Evolutionary conservation across 148 eudicot genomes (phyloP).

Genomic region (Dysphania ambrosioides): DNA sequence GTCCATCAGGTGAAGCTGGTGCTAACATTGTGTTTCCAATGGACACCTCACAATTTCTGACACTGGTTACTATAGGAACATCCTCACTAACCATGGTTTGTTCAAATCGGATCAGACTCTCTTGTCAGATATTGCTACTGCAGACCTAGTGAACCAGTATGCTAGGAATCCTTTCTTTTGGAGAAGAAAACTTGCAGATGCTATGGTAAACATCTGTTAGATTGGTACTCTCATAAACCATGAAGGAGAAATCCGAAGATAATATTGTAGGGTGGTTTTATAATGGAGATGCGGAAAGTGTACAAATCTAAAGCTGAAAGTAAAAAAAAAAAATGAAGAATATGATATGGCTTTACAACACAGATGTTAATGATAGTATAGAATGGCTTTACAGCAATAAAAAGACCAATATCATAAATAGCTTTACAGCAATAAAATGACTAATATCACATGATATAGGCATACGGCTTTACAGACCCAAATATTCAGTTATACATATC

Average conservation of each 20-base stretch:
- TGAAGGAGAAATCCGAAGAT: conserved; percentile 54
- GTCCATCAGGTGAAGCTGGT: conserved; percentile 46
- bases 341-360: conserved; percentile 13
- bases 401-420: neutral
- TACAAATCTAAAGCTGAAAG: neutral
- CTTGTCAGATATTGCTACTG: conserved; percentile 31
- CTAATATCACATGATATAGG: neutral
- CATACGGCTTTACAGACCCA: neutral
- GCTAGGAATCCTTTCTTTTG: conserved; percentile 40
- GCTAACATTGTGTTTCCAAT: conserved; percentile 55
- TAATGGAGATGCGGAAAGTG: neutral
- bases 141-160: conserved; percentile 43
- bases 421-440: neutral
- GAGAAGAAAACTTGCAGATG: conserved; percentile 51
- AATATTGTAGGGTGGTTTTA: conserved; percentile 52
- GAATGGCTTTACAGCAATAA: neutral
- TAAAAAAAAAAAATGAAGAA: conserved; percentile 5
- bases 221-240: conserved; percentile 56
- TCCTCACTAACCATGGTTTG: conserved; percentile 53
- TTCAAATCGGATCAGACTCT: conserved; percentile 71
- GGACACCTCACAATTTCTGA: conserved; percentile 53
- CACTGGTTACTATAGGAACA: conserved; percentile 43
- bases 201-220: conserved; percentile 77
- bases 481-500: neutral
- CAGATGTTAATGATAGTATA: neutral